A percentile compares a stretch with the other conserved stretches of the same genome.
Conservation (phyloP, 2,329 filamentous ascomycete species). For the Phyllachora maydis region DNA sequence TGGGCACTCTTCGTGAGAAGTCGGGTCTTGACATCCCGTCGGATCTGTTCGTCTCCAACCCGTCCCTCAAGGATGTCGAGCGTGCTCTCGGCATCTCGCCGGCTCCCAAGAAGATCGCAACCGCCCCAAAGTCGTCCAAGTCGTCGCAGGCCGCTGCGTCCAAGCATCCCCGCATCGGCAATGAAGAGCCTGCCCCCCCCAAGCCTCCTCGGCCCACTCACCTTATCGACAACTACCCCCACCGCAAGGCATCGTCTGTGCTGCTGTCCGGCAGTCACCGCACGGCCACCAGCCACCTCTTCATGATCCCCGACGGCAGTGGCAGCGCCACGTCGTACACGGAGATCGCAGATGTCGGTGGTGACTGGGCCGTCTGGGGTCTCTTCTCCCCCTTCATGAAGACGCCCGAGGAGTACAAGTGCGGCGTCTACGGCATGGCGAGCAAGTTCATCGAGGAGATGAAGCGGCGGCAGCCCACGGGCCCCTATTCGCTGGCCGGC, state of each 20-base stretch:
- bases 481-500: constrained; percentile 47
- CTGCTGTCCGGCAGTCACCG: constrained; percentile 28
- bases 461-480: constrained; percentile 45
- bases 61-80: constrained; percentile 44
- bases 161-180: constrained; percentile 8
- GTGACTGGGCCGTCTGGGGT: constrained; percentile 25
- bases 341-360: constrained; percentile 29
- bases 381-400: constrained; percentile 56
- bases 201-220: constrained; percentile 17
- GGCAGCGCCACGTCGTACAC: constrained; percentile 48
- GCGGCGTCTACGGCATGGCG: constrained; percentile 44
- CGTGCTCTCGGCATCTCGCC: constrained; percentile 34
- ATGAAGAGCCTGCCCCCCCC: constrained; percentile 9
- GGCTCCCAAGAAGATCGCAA: constrained; percentile 14
- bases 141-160: constrained; percentile 3
- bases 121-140: constrained; percentile 11
- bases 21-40: constrained; percentile 30
- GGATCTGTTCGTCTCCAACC: constrained; percentile 39
- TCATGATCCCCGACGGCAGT: constrained; percentile 32
- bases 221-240: constrained; percentile 20
- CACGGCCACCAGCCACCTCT: constrained; percentile 24
- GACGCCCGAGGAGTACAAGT: constrained; percentile 41
- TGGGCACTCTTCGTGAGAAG: constrained; percentile 31
- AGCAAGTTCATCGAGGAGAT: constrained; percentile 48
- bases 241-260: constrained; percentile 25